Conservation (phyloP, 768 basidiomycete genomes). For the Hirschioporus abietinus region DNA sequence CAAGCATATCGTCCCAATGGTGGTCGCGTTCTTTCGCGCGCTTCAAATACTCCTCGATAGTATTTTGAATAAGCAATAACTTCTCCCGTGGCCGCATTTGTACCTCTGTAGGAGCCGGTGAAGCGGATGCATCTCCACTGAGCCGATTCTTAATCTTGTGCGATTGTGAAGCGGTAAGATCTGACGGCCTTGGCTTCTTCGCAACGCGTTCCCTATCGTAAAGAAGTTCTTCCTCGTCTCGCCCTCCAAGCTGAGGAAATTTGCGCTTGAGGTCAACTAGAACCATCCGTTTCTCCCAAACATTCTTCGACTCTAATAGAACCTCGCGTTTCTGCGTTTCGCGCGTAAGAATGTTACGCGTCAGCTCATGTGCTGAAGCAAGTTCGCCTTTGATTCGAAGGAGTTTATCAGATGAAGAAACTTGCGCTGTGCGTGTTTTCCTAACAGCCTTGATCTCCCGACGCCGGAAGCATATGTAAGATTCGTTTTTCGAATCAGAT, state of each 20-base stretch:
- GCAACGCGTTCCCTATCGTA: slow-evolving; percentile 63
- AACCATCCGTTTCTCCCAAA: slow-evolving; percentile 77
- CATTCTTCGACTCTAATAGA: slow-evolving; percentile 48
- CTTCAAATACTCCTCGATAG: slow-evolving; percentile 56
- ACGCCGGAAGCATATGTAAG: slow-evolving; percentile 95
- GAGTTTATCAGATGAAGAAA: slow-evolving; percentile 85
- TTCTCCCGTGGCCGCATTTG: slow-evolving; percentile 65
- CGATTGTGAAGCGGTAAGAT: slow-evolving; percentile 1
- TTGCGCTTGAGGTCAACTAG: slow-evolving; percentile 79
- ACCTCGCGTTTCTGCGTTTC: slow-evolving; percentile 72
- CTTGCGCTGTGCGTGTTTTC: slow-evolving; percentile 90
- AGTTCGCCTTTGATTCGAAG: slow-evolving; percentile 77
- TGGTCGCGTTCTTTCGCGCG: slow-evolving; percentile 69
- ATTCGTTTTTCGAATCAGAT: slow-evolving; percentile 82
- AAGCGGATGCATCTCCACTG: slow-evolving; percentile 35
- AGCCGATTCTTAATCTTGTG: slow-evolving; percentile 44
- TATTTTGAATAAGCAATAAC: slow-evolving; percentile 48
- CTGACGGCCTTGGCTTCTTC: slow-evolving; percentile 48
- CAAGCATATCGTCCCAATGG: slow-evolving; percentile 83
- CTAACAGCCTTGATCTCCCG: slow-evolving; percentile 91
- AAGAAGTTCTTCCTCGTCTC: slow-evolving; percentile 67
- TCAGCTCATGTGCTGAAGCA: slow-evolving; percentile 63
- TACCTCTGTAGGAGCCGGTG: slow-evolving; percentile 41
- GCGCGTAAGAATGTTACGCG: slow-evolving; percentile 59
- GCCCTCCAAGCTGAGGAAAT: slow-evolving; percentile 52